These are phyloP conservation scores for Backusella sp. DNA, from an alignment of 192 early-diverging fungal species.

Conservation along the genomic window DNA sequence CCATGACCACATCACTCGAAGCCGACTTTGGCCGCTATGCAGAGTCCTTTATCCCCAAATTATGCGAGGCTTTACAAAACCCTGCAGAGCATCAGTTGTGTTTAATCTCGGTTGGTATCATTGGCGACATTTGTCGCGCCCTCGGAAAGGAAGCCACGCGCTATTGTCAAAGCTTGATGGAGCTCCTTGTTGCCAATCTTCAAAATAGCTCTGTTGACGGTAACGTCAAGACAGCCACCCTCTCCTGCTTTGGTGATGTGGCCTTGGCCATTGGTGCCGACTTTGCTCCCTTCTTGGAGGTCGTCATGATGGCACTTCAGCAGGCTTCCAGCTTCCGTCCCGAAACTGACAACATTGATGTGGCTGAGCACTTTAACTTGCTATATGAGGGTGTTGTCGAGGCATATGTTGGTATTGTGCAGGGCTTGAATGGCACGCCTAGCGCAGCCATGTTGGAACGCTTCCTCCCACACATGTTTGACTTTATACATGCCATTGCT, in stretches of 20 bases:
- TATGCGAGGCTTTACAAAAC: conserved; percentile 82
- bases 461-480: conserved; percentile 72
- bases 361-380: conserved; percentile 83
- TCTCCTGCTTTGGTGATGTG: conserved; percentile 97
- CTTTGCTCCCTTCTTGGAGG: conserved; percentile 81
- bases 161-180: conserved; percentile 90
- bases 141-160: conserved; percentile 70
- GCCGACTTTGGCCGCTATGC: conserved; percentile 86
- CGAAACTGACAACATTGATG: conserved; percentile 63
- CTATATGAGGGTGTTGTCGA: conserved; percentile 90
- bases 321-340: conserved; percentile 76
- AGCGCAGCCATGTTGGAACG: conserved; percentile 64
- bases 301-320: conserved; percentile 84
- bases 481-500: conserved; percentile 71
- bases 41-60: conserved; percentile 80
- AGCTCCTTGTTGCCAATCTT: conserved; percentile 74
- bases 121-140: conserved; percentile 95
- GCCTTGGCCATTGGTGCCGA: conserved; percentile 89
- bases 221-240: conserved; percentile 88
- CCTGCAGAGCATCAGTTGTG: conserved; percentile 92
- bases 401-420: conserved; percentile 94
- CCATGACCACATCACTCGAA: conserved; percentile 82
- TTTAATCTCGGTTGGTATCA: conserved; percentile 91
- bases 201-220: conserved; percentile 75
- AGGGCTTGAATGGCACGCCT: conserved; percentile 81